phyloP scores from a whole-genome alignment of 768 basidiomycete genomes.

The Lentinus tigrinus region DNA sequence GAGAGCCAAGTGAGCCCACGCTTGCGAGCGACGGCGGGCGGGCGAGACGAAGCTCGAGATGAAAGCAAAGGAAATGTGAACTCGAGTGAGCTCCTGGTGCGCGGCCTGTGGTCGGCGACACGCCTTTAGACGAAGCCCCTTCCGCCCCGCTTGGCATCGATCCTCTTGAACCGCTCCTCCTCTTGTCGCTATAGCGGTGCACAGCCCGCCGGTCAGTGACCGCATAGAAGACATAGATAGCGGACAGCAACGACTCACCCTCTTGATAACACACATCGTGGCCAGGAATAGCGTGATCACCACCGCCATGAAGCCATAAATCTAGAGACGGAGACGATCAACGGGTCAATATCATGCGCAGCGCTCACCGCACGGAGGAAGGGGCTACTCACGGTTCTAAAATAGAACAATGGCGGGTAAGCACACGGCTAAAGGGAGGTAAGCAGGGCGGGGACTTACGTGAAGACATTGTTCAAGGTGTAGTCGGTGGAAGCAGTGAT shows the following conservation, averaged over 20 bases:
- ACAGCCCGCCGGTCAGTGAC: background rate
- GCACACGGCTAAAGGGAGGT: background rate
- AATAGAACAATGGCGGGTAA: background rate
- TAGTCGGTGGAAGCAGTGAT: slow-evolving; percentile 66
- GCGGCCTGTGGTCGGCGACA: no score
- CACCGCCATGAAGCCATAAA: slow-evolving; percentile 85
- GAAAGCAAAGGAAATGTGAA: background rate
- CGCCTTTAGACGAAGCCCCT: slow-evolving; percentile 70
- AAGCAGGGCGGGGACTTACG: slow-evolving; percentile 48
- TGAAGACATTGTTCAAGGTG: slow-evolving; percentile 80
- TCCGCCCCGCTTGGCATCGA: slow-evolving; percentile 87
- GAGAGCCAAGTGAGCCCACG: background rate
- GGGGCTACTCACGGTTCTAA: background rate
- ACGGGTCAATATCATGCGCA: slow-evolving; percentile 9
- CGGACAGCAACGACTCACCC: slow-evolving; percentile 48
- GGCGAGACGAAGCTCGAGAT: background rate
- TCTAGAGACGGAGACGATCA: slow-evolving; percentile 30
- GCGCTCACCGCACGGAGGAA: background rate
- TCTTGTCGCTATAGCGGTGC: slow-evolving; percentile 59
- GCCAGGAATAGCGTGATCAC: slow-evolving; percentile 74
- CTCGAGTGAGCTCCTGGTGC: no score
- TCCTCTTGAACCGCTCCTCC: slow-evolving; percentile 82
- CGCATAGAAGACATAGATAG: background rate
- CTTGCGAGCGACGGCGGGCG: background rate
- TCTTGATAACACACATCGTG: slow-evolving; percentile 85